phyloP scores from a whole-genome alignment of 345 rosid genomes.

The Hypericum androsaemum region DNA sequence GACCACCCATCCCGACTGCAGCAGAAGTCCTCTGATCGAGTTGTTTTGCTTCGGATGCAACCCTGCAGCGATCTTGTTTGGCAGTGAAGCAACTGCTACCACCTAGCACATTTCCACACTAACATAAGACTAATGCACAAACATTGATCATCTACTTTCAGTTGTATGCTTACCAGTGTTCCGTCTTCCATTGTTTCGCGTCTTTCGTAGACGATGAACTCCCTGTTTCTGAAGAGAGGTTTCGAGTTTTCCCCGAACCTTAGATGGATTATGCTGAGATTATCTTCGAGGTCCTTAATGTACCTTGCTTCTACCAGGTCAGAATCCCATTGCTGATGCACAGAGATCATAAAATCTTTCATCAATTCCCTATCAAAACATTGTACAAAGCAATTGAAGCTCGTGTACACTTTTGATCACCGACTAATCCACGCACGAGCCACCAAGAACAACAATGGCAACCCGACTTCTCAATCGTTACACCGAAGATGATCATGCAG shows the following conservation, averaged over 20 bases:
- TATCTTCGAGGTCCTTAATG: constrained; percentile 58
- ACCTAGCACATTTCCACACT: constrained; percentile 22
- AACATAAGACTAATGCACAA: neutral
- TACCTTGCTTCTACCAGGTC: constrained; percentile 64
- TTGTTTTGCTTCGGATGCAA: constrained; percentile 59
- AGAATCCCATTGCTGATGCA: constrained; percentile 72
- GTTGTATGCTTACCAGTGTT: constrained; percentile 33
- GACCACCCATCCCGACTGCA: constrained; percentile 85
- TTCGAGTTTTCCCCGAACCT: constrained; percentile 64
- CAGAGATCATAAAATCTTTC: neutral
- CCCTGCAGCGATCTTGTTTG: constrained; percentile 71
- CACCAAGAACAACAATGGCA: neutral
- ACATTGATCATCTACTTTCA: neutral
- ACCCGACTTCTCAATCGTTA: neutral
- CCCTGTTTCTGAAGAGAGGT: constrained; percentile 64
- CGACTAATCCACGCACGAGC: neutral
- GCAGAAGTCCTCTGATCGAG: constrained; percentile 49
- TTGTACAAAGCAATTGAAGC: too few species aligned
- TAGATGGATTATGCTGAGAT: constrained; percentile 56
- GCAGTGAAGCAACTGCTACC: constrained; percentile 71
- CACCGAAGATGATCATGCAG: neutral
- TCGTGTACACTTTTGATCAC: too few species aligned
- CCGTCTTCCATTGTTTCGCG: constrained; percentile 82
- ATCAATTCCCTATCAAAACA: neutral
- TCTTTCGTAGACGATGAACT: constrained; percentile 65